These are phyloP conservation scores for Nigrograna mackinnonii DNA, from an alignment of 2,329 filamentous ascomycete genomes.

Conservation along the genomic window DNA sequence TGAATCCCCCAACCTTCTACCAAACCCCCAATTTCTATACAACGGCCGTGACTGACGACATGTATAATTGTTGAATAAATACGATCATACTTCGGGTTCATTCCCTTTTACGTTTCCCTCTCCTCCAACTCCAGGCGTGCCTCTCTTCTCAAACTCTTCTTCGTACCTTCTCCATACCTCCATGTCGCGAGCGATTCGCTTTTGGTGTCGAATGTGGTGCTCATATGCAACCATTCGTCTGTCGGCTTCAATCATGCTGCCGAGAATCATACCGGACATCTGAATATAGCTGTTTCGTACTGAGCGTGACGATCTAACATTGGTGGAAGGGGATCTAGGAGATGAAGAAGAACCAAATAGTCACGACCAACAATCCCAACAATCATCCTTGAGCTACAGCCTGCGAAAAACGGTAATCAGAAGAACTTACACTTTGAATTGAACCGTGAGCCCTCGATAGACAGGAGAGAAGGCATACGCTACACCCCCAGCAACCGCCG, in stretches of 20 bases:
- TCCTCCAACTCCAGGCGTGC: constrained; percentile 39
- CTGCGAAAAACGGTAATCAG: too few species aligned
- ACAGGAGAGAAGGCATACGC: constrained; percentile 70
- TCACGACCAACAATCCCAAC: too few species aligned
- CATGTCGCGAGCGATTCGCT: constrained; percentile 65
- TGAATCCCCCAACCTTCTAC: too few species aligned
- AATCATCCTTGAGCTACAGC: too few species aligned
- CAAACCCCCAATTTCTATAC: too few species aligned
- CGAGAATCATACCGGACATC: constrained; percentile 84
- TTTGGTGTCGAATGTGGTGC: constrained; percentile 65
- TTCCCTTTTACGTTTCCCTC: constrained; percentile 31
- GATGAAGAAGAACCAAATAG: too few species aligned
- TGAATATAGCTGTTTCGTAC: constrained; percentile 68
- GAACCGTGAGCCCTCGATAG: constrained; percentile 60
- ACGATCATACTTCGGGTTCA: too few species aligned
- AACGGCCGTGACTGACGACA: too few species aligned
- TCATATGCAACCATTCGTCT: constrained; percentile 69
- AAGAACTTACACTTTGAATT: constrained; percentile 38
- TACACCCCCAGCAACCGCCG: constrained; percentile 63
- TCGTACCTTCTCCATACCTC: constrained; percentile 72
- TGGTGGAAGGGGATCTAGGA: neutral
- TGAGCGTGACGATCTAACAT: too few species aligned
- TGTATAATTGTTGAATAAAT: too few species aligned
- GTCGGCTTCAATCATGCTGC: constrained; percentile 77
- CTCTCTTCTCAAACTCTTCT: constrained; percentile 56